These are phyloP conservation scores for Sungouiozyma intestinalis DNA, from an alignment of 805 yeast genomes.

Conservation along the genomic window DNA sequence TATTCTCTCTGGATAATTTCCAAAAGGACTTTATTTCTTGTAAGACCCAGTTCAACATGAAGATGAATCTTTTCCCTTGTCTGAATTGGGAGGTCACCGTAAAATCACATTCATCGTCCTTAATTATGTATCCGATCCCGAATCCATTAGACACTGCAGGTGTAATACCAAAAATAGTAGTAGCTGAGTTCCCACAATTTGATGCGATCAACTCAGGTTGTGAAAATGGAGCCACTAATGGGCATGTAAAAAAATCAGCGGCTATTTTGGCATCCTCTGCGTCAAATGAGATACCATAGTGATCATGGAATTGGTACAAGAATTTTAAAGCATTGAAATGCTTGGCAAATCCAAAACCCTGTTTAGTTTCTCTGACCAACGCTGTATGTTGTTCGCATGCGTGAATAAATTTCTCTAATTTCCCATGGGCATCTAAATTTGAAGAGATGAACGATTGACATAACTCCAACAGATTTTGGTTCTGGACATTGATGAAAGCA, in stretches of 20 bases:
- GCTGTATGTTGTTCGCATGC: slow-evolving; percentile 44
- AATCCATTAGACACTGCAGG: slow-evolving; percentile 84
- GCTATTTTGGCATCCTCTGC: slow-evolving; percentile 27
- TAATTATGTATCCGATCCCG: slow-evolving; percentile 86
- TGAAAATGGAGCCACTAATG: slow-evolving; percentile 28
- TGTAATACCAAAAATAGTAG: slow-evolving; percentile 78
- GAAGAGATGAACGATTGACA: slow-evolving; percentile 58
- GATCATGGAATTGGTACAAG: slow-evolving; percentile 33
- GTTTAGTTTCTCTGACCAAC: slow-evolving; percentile 41
- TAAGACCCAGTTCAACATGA: slow-evolving; percentile 61
- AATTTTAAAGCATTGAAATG: slow-evolving; percentile 58
- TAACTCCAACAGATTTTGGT: slow-evolving; percentile 37
- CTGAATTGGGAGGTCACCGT: slow-evolving; percentile 80
- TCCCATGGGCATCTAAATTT: slow-evolving; percentile 35
- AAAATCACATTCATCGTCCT: slow-evolving; percentile 67
- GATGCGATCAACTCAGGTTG: slow-evolving; percentile 42
- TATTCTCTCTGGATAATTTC: slow-evolving; percentile 14
- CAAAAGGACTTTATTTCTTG: slow-evolving; percentile 45
- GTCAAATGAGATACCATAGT: slow-evolving; percentile 26
- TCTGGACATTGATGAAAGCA: slow-evolving; percentile 57
- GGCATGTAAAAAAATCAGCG: slow-evolving; percentile 36
- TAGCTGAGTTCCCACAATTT: slow-evolving; percentile 88
- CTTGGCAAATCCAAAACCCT: slow-evolving; percentile 62
- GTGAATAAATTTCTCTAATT: slow-evolving; percentile 32
- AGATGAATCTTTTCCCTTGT: slow-evolving; percentile 70